Base-by-base conservation (phyloP, 768 basidiomycete genomes). In the Tremella fuciformis region DNA sequence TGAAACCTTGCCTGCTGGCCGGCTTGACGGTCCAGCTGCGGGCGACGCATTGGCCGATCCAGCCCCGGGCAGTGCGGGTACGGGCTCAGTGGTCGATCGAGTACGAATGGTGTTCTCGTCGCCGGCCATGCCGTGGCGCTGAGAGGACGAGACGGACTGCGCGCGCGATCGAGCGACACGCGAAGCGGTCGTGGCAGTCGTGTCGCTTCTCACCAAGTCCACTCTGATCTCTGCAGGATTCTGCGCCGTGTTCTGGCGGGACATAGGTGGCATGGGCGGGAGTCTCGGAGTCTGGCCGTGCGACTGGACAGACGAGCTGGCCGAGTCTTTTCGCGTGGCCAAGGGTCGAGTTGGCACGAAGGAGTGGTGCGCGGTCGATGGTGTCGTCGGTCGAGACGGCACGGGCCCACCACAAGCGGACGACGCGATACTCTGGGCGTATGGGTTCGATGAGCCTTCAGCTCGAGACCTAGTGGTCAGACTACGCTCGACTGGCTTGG, bases 231-330 rank as follows among this genome's bases (percentile, higher is more conserved):
- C 42, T 18, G n/a, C 22, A 22, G 42, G 42, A 15, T 46, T 60
- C 1, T 55, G 63, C 19, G 52, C 26, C 2, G 67, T 65, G 53
- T 65, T 69, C n/a, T 57, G 60, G 16, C 66, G 18, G 11, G 63
- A 59, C 11, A 65, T 46, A 51, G 16, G 52, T 51, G 16, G 57
- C 38, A n/a, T 22, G 29, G 19, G 57, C 38, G 15, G 42, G 6
- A 46, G 42, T 15, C 42, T 46, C n/a, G 22, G n/a, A 15, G 42
- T 8, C 16, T 4, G 29, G 11, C 29, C 29, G 11, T 34, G 29
- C 29, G 29, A 34, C 29, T 34, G 29, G 6, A 34, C 42, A 8
- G 42, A n/a, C 42, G 42, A 46, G 42, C n/a, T 15, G 42, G 42
- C 42, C 22, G 55, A 18, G 42, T 51, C 48, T 15, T 25, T 29